phyloP scores from a whole-genome alignment of 2,329 filamentous ascomycete genomes.

The Lecanoromycetidae sp. region DNA sequence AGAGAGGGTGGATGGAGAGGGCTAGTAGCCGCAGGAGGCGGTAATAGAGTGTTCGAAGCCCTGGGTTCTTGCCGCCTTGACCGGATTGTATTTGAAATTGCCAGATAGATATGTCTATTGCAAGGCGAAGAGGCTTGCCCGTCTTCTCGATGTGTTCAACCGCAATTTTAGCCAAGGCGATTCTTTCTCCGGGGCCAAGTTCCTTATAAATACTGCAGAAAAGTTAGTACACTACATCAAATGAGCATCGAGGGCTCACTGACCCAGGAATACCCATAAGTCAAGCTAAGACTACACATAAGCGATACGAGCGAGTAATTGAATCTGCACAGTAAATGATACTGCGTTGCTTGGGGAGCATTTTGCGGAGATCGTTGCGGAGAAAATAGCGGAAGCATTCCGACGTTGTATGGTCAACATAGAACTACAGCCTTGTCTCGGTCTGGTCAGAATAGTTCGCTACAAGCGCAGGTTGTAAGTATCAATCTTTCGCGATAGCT shows the following conservation, averaged over 20 bases:
- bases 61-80: constrained; percentile 77
- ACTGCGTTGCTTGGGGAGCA: background rate
- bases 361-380: background rate
- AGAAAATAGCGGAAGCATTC: too few species aligned
- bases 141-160: constrained; percentile 61
- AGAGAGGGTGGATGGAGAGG: constrained; percentile 71
- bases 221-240: constrained; percentile 13
- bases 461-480: too few species aligned
- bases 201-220: constrained; percentile 68
- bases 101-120: constrained; percentile 95
- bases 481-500: too few species aligned
- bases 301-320: background rate
- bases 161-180: constrained; percentile 73
- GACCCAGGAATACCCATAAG: constrained; percentile 21
- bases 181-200: constrained; percentile 65
- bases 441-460: too few species aligned
- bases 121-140: constrained; percentile 65
- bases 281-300: background rate
- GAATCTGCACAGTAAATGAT: background rate
- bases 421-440: too few species aligned
- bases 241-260: constrained; percentile 14
- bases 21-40: constrained; percentile 66
- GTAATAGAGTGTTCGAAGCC: constrained; percentile 84
- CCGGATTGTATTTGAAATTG: constrained; percentile 85
- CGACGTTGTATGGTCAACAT: too few species aligned